phyloP scores from a whole-genome alignment of 2,329 filamentous ascomycete species.

The Fusarium sp. region DNA sequence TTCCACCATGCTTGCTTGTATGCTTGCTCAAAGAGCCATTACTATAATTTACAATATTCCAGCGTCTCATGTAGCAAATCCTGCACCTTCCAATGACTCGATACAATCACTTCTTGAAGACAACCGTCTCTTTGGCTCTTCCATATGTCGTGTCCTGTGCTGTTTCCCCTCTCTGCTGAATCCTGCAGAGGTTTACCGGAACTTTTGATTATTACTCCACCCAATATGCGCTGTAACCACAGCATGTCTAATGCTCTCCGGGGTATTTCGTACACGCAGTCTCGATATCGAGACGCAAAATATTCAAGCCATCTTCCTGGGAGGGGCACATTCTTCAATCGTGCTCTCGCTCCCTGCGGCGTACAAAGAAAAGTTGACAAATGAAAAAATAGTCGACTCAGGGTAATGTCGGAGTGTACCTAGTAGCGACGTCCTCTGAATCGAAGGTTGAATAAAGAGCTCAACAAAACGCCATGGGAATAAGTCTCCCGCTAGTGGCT shows the following conservation, averaged over 20 bases:
- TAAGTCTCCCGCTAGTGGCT: conserved; percentile 34
- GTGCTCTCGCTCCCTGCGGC: conserved; percentile 9
- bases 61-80: conserved; percentile 19
- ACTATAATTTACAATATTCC: conserved; percentile 48
- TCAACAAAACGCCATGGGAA: conserved; percentile 43
- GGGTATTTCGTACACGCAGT: conserved; percentile 50
- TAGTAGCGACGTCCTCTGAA: conserved; percentile 22
- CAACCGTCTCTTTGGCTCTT: conserved; percentile 29
- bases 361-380: conserved; percentile 31
- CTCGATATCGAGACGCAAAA: conserved; percentile 46
- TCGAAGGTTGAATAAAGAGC: conserved; percentile 35
- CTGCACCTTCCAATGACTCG: conserved; percentile 27
- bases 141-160: conserved; percentile 31
- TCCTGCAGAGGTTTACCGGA: conserved; percentile 37
- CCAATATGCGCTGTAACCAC: conserved; percentile 46
- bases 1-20: conserved; percentile 18
- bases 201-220: conserved; percentile 47
- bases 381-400: conserved; percentile 25
- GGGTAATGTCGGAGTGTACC: conserved; percentile 24
- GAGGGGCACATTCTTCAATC: conserved; percentile 16
- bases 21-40: conserved; percentile 35
- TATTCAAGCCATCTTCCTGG: conserved; percentile 24
- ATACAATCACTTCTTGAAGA: conserved; percentile 36
- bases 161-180: conserved; percentile 38
- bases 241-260: conserved; percentile 48